These are phyloP conservation scores for Metarhizium humberi DNA, from an alignment of 2,329 filamentous ascomycete genomes.

Conservation along the genomic window DNA sequence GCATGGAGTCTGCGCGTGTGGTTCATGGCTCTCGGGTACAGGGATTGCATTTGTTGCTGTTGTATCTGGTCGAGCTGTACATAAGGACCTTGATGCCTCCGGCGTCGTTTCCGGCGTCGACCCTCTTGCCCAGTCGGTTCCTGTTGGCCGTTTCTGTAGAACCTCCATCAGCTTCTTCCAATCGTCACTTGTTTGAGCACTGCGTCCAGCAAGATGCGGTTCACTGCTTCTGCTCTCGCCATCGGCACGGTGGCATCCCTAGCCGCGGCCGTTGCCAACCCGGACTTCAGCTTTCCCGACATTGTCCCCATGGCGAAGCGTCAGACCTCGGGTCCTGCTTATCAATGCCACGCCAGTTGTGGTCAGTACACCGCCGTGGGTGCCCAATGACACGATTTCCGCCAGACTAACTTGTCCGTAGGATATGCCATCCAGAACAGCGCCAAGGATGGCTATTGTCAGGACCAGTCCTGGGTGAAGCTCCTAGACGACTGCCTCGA, in stretches of 20 bases:
- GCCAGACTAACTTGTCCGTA: conserved; percentile 7
- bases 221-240: conserved; percentile 15
- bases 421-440: conserved; percentile 21
- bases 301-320: conserved; percentile 28
- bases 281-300: conserved; percentile 18
- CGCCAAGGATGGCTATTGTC: conserved; percentile 18
- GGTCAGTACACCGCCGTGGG: conserved; percentile 23
- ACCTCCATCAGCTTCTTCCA: background rate
- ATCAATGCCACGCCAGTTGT: conserved; percentile 41
- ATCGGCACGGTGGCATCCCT: conserved; percentile 20
- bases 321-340: conserved; percentile 29
- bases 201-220: conserved; percentile 17
- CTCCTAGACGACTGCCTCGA: conserved; percentile 34
- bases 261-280: conserved; percentile 11
- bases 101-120: no score
- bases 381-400: no score
- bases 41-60: background rate
- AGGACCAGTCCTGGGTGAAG: conserved; percentile 26
- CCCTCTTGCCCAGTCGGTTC: background rate
- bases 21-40: background rate
- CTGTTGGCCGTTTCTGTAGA: no score
- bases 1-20: background rate
- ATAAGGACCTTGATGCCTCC: background rate
- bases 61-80: background rate
- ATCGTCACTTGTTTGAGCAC: conserved; percentile 7